Evolutionary conservation across 495 filamentous ascomycete genomes (phyloP), one percentile per base, ranked within the genome.

Genomic region (Penicillium malachiteum): DNA sequence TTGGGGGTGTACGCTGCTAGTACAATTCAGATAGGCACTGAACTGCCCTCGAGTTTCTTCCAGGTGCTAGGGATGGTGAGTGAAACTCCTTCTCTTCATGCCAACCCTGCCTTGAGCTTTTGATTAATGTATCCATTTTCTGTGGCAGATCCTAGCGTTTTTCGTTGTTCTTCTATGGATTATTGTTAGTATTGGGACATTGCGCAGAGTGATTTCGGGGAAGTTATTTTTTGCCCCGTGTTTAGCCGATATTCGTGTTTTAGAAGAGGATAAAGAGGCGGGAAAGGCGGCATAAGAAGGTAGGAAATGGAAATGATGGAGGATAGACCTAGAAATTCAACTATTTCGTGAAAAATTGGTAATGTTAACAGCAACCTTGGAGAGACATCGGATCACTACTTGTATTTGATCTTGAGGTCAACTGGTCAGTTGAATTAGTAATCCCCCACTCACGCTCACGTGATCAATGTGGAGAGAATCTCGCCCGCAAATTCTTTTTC

Each of bases 11-110:
- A 79, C 59, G 73, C 83, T 0, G 60, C 72, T 5, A 71, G 73
- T 21, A 85, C 84, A 1, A 69, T 64, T 11, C 63, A 72, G 42
- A 56, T 86, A 7, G 81, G 72, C 4, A 55, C 69, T 34, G 81
- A 83, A 55, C 61, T 84, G 38, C 69, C 71, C 1, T 85, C 78
- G 6, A 48, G 32, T 5, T 82, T 87, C 60, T 85, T 86, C 56
- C 59, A 68, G n/a, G 69, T 86, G 0, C 52, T 84, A 3, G 73
- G 74, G 7, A 80, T 71, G 39, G 77, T 80, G 54, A 30, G 65
- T 61, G 8, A 8, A 52, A 38, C 11, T 54, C 2, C 5, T 31
- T 16, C 5, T 10, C 11, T 42, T 7, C 39, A 26, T 26, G 21
- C 1, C 21, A 26, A 26, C 2, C 21, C 4, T 17, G 5, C 6